These are phyloP conservation scores for Kurtzmaniella fragi DNA, from an alignment of 805 yeast genomes.

Conservation along the genomic window DNA sequence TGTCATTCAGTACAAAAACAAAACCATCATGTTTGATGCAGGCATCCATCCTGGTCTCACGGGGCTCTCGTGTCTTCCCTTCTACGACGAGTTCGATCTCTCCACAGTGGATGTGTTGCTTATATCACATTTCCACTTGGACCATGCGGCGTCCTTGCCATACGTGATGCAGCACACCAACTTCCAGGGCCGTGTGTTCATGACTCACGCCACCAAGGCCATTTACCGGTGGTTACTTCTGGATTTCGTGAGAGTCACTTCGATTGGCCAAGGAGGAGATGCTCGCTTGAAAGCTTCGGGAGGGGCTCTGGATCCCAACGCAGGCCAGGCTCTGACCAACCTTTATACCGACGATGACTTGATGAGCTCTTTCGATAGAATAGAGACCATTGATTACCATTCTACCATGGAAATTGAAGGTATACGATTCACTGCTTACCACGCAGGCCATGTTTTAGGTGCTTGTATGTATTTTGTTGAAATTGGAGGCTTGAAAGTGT, in stretches of 20 bases:
- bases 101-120: slow-evolving; percentile 80
- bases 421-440: slow-evolving; percentile 92
- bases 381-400: slow-evolving; percentile 93
- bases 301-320: slow-evolving; percentile 6
- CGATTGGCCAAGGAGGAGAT: slow-evolving; percentile 46
- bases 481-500: slow-evolving; percentile 81
- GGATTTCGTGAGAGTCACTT: slow-evolving; percentile 90
- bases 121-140: slow-evolving; percentile 93
- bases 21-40: slow-evolving; percentile 94
- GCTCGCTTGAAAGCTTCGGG: slow-evolving; percentile 12
- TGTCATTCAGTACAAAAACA: slow-evolving; percentile 84
- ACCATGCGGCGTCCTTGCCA: slow-evolving; percentile 97
- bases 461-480: slow-evolving; percentile 98
- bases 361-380: slow-evolving; percentile 77
- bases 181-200: slow-evolving; percentile 92
- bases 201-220: slow-evolving; percentile 99
- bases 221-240: slow-evolving; percentile 92
- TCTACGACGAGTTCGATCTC: slow-evolving; percentile 91
- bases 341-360: slow-evolving; percentile 90
- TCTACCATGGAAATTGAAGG: slow-evolving; percentile 94
- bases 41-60: slow-evolving; percentile 96
- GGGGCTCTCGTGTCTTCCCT: slow-evolving; percentile 89
- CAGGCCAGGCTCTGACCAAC: slow-evolving; percentile 19
- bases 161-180: slow-evolving; percentile 96
- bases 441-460: slow-evolving; percentile 99